Conservation (phyloP, 2,329 filamentous ascomycete species). For the Cladophialophora chaetospira region DNA sequence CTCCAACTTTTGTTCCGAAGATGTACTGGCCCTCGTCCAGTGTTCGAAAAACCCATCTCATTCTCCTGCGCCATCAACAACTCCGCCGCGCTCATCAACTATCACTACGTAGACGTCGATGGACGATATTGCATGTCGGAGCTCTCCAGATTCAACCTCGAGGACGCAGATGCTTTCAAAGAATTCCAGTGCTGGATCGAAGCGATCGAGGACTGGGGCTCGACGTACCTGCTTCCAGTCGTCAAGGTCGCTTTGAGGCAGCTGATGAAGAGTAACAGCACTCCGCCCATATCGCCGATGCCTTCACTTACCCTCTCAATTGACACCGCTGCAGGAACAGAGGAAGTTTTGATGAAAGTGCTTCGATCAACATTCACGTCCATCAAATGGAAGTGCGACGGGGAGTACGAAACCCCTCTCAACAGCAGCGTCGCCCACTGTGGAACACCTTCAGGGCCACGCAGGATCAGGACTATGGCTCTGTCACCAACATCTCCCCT, state of each 20-base stretch:
- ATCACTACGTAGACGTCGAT: slow-evolving; percentile 28
- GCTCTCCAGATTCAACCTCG: slow-evolving; percentile 30
- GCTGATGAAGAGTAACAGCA: slow-evolving; percentile 20
- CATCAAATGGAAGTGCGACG: slow-evolving; percentile 29
- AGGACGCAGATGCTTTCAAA: slow-evolving; percentile 23
- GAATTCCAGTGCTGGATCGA: slow-evolving; percentile 32
- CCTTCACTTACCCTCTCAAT: slow-evolving; percentile 28
- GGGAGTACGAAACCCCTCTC: slow-evolving; percentile 28
- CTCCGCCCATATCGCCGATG: slow-evolving; percentile 29
- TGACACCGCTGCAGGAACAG: slow-evolving; percentile 27
- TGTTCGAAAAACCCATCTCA: slow-evolving; percentile 25
- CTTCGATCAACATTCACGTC: slow-evolving; percentile 23
- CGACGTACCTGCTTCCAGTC: slow-evolving; percentile 24
- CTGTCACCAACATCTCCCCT: slow-evolving; percentile 22
- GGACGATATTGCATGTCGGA: slow-evolving; percentile 29
- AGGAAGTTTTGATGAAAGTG: slow-evolving; percentile 24
- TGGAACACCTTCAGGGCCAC: slow-evolving; percentile 27
- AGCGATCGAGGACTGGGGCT: slow-evolving; percentile 32
- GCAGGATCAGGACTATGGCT: slow-evolving; percentile 25
- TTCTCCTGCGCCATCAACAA: slow-evolving; percentile 32
- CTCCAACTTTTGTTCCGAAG: slow-evolving; percentile 27
- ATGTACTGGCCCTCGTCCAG: slow-evolving; percentile 15
- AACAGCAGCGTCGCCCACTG: slow-evolving; percentile 31
- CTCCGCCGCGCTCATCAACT: slow-evolving; percentile 29
- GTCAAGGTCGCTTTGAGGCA: slow-evolving; percentile 28